Evolutionary conservation across 306 rosid genomes (phyloP), one percentile per base, ranked within the genome.

Genomic region (Glycyrrhiza uralensis): DNA sequence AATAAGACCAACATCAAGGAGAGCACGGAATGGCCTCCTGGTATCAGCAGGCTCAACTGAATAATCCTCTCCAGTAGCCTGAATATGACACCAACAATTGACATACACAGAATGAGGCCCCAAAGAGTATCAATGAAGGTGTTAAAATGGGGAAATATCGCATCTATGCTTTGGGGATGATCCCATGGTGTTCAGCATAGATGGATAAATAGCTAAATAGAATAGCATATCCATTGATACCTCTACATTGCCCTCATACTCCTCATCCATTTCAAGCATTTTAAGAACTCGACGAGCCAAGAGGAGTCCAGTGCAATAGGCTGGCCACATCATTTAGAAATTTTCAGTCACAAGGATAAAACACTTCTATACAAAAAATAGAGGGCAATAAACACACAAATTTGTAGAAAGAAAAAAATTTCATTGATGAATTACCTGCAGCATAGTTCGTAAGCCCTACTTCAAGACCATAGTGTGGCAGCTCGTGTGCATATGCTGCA

Each of bases 11-110:
- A 46, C 54, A 46, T 46, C 54, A 46, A 46, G 54, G 24, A 46
- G 54, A 17, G 54, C 54, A 17, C 65, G 93, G 88, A 90, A 90
- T 7, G 96, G 96, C 79, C 96, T 85, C 79, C 96, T 84, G 73
- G 66, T 86, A 0, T 90, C 96, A 41, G 93, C 85, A 46, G 96
- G 93, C 51, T 90, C 96, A 12, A 90, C 93, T 10, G 96, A 90
- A 74, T 7, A 90, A 39, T 90, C 96, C 80, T 90, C 96, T 2
- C 96, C 96, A 19, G 89, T 81, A 30, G 95, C 97, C 97, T 91
- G 62, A 1, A 3, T 26, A 72, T 0, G 6, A 42, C n/a, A 41
- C n/a, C 9, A 55, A 3, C 35, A 56, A 42, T 58, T 12, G 32
- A 58, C n/a, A 7, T 30, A 9, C 14, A 14, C 15, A 7, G 23